Base-by-base conservation (phyloP, 179 eudicot genomes). In the Amaranthus tricolor region DNA sequence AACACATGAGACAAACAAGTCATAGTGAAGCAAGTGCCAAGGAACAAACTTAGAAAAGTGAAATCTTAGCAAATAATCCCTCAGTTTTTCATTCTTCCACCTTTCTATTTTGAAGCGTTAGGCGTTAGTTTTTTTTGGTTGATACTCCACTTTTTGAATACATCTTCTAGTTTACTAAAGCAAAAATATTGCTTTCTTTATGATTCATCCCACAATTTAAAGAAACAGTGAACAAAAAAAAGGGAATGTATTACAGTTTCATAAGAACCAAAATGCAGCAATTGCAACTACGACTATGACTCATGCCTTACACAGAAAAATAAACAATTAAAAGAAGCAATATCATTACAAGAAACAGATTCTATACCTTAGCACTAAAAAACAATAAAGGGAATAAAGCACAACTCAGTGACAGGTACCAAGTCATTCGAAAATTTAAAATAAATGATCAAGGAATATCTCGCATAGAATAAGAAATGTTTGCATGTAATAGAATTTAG, bases 1-100 rank as follows among this genome's bases (percentile, higher is more conserved):
- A 64, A 9, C 49, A 74, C 53, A 57, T 74, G n/a, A 57, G 15
- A 44, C 21, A 74, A 59, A 59, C 13, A 59, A 21, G 40, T 59
- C 63, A 20, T 6, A 59, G 12, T 59, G 11, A 59, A 59, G n/a
- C 20, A 12, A 63, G 7, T 43, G 67, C 9, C 67, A 56, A 19
- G 8, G 7, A 20, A 59, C 13, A 20, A 19, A 20, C 11, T 59
- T 3, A 48, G 6, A 31, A 31, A 31, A 31, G 40, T 31, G 40
- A 31, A 2, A 31, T 31, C 3, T 31, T 31, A 31, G 40, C 4
- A 31, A 31, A 2, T 31, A 31, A 31, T 31, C 40, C 40, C 40
- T 31, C 40, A 31, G 40, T 31, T 31, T 31, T 31, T 31, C 40
- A 31, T 31, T 31, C 40, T 31, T 31, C 40, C 40, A 31, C 40